These are phyloP conservation scores for Acanthamoeba healyi DNA, from an alignment of 208 protist genomes.

Conservation along the genomic window DNA sequence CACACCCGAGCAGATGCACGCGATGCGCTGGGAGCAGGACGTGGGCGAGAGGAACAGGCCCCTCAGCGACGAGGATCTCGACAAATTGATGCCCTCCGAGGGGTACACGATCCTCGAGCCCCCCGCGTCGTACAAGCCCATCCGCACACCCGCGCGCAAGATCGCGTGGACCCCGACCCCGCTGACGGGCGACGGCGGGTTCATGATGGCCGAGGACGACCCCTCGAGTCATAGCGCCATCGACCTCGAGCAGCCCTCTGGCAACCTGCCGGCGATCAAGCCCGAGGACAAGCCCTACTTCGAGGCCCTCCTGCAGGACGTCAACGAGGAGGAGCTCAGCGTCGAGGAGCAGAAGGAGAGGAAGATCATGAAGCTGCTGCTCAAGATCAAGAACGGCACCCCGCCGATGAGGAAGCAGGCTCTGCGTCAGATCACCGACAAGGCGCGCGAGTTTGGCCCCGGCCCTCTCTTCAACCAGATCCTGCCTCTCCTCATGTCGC, in stretches of 20 bases:
- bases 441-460: slow-evolving; percentile 98
- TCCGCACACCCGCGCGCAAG: slow-evolving; percentile 91
- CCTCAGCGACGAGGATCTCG: slow-evolving; percentile 94
- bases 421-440: slow-evolving; percentile 97
- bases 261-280: slow-evolving; percentile 96
- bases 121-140: slow-evolving; percentile 91
- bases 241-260: slow-evolving; percentile 90
- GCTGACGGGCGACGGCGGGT: slow-evolving; percentile 67
- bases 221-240: slow-evolving; percentile 72
- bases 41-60: slow-evolving; percentile 93
- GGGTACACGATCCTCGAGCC: slow-evolving; percentile 91
- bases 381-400: slow-evolving; percentile 99
- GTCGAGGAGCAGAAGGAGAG: slow-evolving; percentile 95
- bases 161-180: slow-evolving; percentile 90
- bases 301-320: slow-evolving; percentile 95
- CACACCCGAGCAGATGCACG: slow-evolving; percentile 87
- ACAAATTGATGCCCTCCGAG: slow-evolving; percentile 91
- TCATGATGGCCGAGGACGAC: slow-evolving; percentile 67
- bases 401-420: slow-evolving; percentile 97
- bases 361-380: slow-evolving; percentile 97
- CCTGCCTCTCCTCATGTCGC: slow-evolving; percentile 97
- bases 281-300: slow-evolving; percentile 98
- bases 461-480: slow-evolving; percentile 98
- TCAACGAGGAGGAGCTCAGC: slow-evolving; percentile 92
- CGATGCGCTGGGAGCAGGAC: slow-evolving; percentile 86